Percentiles rank a stretch among this genome's conserved stretches.
These are phyloP conservation scores for Clarireedia homoeocarpa DNA, from an alignment of 2,329 filamentous ascomycete species.

Conservation along the genomic window DNA sequence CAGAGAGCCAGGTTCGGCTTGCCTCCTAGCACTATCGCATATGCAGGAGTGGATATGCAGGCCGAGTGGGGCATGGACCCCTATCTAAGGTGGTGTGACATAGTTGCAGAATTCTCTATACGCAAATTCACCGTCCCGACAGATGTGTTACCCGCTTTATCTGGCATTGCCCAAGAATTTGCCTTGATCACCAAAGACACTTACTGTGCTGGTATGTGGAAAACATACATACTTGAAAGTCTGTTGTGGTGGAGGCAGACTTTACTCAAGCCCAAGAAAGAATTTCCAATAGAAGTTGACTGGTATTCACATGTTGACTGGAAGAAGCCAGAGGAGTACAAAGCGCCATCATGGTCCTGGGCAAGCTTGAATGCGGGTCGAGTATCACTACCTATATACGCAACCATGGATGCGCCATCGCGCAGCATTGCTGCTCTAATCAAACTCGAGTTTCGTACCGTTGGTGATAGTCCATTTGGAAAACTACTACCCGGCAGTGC, in stretches of 20 bases:
- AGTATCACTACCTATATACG: not conserved
- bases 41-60: slow-evolving; percentile 1
- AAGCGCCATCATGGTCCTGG: slow-evolving; percentile 14
- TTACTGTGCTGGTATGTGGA: slow-evolving; percentile 11
- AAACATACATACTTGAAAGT: slow-evolving; percentile 4
- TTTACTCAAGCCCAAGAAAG: not conserved
- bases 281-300: not conserved
- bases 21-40: not conserved
- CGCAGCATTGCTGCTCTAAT: slow-evolving; percentile 7
- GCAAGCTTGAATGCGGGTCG: slow-evolving; percentile 11
- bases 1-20: not conserved
- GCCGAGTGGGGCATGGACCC: slow-evolving; percentile 7
- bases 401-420: not conserved
- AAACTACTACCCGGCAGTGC: slow-evolving; percentile 1
- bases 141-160: slow-evolving; percentile 10
- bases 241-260: slow-evolving; percentile 7
- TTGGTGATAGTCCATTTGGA: slow-evolving; percentile 1
- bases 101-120: slow-evolving; percentile 6
- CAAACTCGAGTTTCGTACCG: slow-evolving; percentile 1
- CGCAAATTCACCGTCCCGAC: slow-evolving; percentile 7
- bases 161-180: slow-evolving; percentile 9
- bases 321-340: slow-evolving; percentile 6
- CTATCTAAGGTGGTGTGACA: slow-evolving; percentile 10
- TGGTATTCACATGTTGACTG: slow-evolving; percentile 6
- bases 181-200: slow-evolving; percentile 10